A percentile compares a stretch with the other conserved stretches of the same genome.
Evolutionary conservation across 305 asterid species (phyloP).

Genomic region (Salvia sclarea): DNA sequence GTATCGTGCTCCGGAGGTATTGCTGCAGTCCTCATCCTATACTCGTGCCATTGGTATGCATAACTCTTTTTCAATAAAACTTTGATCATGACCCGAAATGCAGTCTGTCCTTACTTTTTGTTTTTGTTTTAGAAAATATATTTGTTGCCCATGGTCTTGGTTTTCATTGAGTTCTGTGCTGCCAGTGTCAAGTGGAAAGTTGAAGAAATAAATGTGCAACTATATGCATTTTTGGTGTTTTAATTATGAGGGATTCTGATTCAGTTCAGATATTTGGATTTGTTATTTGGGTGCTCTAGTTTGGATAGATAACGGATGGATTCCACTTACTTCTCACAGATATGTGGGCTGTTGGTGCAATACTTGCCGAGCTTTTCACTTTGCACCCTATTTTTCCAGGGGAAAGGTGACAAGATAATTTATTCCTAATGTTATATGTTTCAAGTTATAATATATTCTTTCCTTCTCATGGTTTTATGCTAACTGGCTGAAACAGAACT

Average conservation of each 20-base stretch:
- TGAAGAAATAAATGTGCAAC: constrained; percentile 2
- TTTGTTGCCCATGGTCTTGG: background rate
- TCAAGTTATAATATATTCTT: background rate
- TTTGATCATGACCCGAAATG: background rate
- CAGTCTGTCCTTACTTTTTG: constrained; percentile 14
- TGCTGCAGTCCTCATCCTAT: constrained; percentile 74
- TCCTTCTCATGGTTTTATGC: background rate
- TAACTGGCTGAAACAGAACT: constrained; percentile 3
- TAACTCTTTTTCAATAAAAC: background rate
- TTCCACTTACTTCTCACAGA: constrained; percentile 53
- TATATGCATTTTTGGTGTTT: background rate
- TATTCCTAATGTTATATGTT: background rate
- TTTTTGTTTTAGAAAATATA: background rate
- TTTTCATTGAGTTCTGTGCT: constrained; percentile 3
- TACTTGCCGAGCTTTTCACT: constrained; percentile 96
- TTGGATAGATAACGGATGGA: constrained; percentile 24
- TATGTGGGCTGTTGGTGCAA: constrained; percentile 99
- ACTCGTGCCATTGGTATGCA: constrained; percentile 89
- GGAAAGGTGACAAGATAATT: constrained; percentile 66
- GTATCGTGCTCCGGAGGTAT: constrained; percentile 99
- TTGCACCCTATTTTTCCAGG: constrained; percentile 89
- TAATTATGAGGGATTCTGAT: background rate
- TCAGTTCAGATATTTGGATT: background rate
- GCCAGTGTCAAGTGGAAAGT: too few species aligned
- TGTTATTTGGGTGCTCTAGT: constrained; percentile 7